Evolutionary conservation across 768 basidiomycete genomes (phyloP).

Genomic region (Lactifluus hygrophoroides): DNA sequence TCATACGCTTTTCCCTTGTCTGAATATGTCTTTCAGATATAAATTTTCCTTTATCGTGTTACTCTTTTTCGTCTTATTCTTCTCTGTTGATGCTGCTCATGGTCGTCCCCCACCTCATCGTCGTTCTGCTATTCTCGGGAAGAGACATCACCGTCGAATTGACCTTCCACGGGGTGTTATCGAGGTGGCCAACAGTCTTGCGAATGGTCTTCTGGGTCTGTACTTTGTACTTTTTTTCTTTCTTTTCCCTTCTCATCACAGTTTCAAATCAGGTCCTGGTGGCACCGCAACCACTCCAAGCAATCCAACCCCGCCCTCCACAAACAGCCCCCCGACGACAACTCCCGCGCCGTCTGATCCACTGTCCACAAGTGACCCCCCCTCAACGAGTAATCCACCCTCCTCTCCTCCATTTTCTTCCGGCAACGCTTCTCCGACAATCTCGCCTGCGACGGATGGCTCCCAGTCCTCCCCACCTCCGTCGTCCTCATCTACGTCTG

Average conservation of each 20-base stretch:
- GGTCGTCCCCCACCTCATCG: background rate
- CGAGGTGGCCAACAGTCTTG: too few species aligned
- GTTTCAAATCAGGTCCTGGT: background rate
- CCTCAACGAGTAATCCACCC: constrained; percentile 5
- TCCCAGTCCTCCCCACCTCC: background rate
- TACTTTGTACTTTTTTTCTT: background rate
- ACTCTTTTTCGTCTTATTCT: constrained; percentile 3
- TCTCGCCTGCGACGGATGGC: background rate
- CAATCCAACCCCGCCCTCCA: background rate
- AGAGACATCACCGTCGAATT: background rate
- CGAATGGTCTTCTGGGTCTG: background rate
- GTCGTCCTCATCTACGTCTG: constrained; percentile 5
- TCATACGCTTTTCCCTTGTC: background rate
- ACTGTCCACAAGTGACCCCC: constrained; percentile 1
- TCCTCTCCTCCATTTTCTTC: background rate
- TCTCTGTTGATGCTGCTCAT: constrained; percentile 1
- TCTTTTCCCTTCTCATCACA: background rate
- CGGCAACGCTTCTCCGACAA: constrained; percentile 9
- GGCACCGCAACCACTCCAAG: background rate
- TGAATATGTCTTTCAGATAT: background rate
- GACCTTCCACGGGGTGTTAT: too few species aligned
- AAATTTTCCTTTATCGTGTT: background rate
- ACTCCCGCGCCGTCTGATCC: background rate
- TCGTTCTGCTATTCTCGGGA: background rate
- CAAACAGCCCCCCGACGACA: background rate